Evolutionary conservation across 2,329 filamentous ascomycete genomes (phyloP), one percentile per base, ranked within the genome.

Genomic region (Penicillium sp.): DNA sequence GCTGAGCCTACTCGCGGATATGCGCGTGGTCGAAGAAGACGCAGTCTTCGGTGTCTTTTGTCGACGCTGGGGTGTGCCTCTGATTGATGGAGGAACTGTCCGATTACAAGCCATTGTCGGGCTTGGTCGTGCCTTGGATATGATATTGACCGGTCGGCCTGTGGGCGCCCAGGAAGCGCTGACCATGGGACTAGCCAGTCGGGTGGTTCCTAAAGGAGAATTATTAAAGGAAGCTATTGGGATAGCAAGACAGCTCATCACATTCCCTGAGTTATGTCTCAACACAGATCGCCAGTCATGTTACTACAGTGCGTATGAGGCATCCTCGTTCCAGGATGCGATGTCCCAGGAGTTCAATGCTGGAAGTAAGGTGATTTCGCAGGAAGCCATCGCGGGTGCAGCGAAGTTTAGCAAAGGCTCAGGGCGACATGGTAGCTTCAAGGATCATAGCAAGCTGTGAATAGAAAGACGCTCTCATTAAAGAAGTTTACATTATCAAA

Each of bases 31-130:
- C 0, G 82, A 85, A 57, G 79, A 82, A 54, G 78, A 81, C 42
- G 80, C 81, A 4, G 66, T 83, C 0, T 82, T 85, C 51, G 83
- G 82, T 2, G 78, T 86, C 3, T 85, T 84, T 62, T 84, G 80
- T 66, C 75, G 83, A 2, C 76, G 82, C 2, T 83, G 75, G 64
- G 81, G 82, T 1, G 81, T 83, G 0, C 81, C 81, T 4, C 67
- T 83, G 25, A 79, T 83, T 42, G 82, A 78, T 29, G 79, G 79
- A 8, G 83, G 82, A 1, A 84, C 82, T 0, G 81, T 84, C 0
- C 77, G 82, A 1, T 68, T 84, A 6, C 81, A 80, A 56, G 75
- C 75, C 1, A 74, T 84, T 45, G 69, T 85, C 23, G 83, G 83
- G 0, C 71, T 85, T 1, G 81, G 82, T 0, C 67, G 81, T 3